A percentile compares a stretch with the other conserved stretches of the same genome.
phyloP scores from a whole-genome alignment of 768 basidiomycete species.

The Boletales sp. region DNA sequence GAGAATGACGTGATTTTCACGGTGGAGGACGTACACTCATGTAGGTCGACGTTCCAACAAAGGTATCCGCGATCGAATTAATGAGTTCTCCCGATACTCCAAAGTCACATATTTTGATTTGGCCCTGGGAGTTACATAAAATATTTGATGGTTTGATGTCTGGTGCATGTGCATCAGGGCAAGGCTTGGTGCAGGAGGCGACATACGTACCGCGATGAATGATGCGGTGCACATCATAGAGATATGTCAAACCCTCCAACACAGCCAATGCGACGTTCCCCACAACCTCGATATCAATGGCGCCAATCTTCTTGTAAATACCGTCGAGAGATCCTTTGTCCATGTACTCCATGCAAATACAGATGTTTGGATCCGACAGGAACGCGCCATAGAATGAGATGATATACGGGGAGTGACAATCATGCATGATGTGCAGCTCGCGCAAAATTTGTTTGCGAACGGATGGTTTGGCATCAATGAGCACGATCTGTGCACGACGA shows the following conservation, averaged over 20 bases:
- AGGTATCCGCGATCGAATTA: slow-evolving; percentile 98
- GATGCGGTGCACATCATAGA: slow-evolving; percentile 96
- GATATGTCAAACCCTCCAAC: slow-evolving; percentile 90
- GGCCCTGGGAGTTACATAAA: slow-evolving; percentile 86
- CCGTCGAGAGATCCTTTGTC: slow-evolving; percentile 92
- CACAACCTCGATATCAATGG: slow-evolving; percentile 90
- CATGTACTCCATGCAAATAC: slow-evolving; percentile 98
- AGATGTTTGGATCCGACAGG: slow-evolving; percentile 95
- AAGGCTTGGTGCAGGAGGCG: background rate
- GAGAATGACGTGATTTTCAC: slow-evolving; percentile 11
- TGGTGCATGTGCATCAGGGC: slow-evolving; percentile 34
- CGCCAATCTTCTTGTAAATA: slow-evolving; percentile 93
- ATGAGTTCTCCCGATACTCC: slow-evolving; percentile 98
- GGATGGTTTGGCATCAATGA: slow-evolving; percentile 94
- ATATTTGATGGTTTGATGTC: slow-evolving; percentile 99
- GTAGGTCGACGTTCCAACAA: slow-evolving; percentile 97
- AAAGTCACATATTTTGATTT: slow-evolving; percentile 99
- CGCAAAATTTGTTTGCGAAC: slow-evolving; percentile 97
- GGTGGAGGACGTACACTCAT: slow-evolving; percentile 79
- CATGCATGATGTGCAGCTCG: slow-evolving; percentile 98
- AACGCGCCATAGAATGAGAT: slow-evolving; percentile 98
- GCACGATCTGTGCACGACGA: slow-evolving; percentile 63
- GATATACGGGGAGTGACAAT: slow-evolving; percentile 90
- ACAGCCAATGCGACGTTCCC: slow-evolving; percentile 94
- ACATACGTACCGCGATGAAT: slow-evolving; percentile 89